Evolutionary conservation across 2,329 filamentous ascomycete species (phyloP).

Genomic region (Colletotrichum tanaceti): DNA sequence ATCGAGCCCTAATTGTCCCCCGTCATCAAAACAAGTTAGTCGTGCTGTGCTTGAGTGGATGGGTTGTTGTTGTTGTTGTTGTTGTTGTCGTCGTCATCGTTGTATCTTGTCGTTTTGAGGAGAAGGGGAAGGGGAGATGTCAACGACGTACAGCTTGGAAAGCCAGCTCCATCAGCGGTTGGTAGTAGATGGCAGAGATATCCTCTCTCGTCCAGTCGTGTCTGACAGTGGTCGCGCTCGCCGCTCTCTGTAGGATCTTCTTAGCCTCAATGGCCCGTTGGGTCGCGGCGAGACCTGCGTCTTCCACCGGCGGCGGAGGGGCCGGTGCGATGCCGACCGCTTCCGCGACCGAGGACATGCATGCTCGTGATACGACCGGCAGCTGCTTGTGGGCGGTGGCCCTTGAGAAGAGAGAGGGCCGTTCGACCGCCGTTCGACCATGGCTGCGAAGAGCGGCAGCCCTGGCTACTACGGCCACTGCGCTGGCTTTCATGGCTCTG

Average conservation of each 20-base stretch:
- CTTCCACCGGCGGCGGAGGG: slow-evolving; percentile 28
- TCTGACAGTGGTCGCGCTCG: slow-evolving; percentile 70
- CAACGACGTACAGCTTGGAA: slow-evolving; percentile 73
- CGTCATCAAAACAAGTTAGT: neutral
- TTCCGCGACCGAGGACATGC: slow-evolving; percentile 35
- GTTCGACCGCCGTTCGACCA: neutral
- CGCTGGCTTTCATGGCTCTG: slow-evolving; percentile 15
- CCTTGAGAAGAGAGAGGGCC: neutral
- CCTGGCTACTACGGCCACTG: slow-evolving; percentile 19
- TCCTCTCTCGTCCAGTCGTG: slow-evolving; percentile 85
- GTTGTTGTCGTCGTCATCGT: too few relatives aligned
- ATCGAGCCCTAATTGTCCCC: slow-evolving; percentile 72
- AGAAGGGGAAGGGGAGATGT: too few relatives aligned
- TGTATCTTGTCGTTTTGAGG: too few relatives aligned
- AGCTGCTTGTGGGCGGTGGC: neutral
- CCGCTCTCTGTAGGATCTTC: slow-evolving; percentile 61
- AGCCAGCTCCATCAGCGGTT: slow-evolving; percentile 81
- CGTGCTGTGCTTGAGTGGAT: neutral
- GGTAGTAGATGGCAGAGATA: slow-evolving; percentile 84
- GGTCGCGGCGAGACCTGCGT: slow-evolving; percentile 11
- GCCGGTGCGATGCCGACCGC: slow-evolving; percentile 30
- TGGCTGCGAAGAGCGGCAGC: slow-evolving; percentile 20
- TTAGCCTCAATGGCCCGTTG: slow-evolving; percentile 34
- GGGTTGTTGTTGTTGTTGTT: too few relatives aligned
- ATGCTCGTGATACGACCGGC: slow-evolving; percentile 10